phyloP scores from a whole-genome alignment of 345 rosid species.

The Lepidium sativum region DNA sequence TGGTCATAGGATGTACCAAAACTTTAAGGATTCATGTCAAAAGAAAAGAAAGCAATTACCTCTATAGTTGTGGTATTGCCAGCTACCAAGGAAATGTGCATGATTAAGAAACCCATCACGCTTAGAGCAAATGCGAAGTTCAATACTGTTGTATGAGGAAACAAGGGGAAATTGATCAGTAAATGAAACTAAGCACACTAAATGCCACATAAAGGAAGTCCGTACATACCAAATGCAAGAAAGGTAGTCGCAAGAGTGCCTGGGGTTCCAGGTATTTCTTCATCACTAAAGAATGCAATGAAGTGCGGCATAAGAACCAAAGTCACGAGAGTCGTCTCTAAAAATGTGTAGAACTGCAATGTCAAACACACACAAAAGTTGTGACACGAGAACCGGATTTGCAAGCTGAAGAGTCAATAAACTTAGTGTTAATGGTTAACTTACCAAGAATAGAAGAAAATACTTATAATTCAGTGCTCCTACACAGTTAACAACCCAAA shows the following conservation, averaged over 20 bases:
- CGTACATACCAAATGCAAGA: slow-evolving; percentile 75
- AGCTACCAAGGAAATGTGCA: slow-evolving; percentile 82
- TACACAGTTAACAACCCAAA: slow-evolving; percentile 99
- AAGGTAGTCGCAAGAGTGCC: slow-evolving; percentile 95
- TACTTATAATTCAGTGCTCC: slow-evolving; percentile 95
- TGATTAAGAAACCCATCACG: slow-evolving; percentile 85
- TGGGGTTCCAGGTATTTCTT: slow-evolving; percentile 92
- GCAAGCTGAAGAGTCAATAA: background rate
- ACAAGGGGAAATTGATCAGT: background rate
- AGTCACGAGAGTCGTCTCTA: slow-evolving; percentile 92
- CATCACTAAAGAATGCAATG: slow-evolving; percentile 88
- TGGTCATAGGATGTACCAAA: background rate
- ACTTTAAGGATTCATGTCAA: background rate
- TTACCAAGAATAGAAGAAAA: slow-evolving; percentile 95
- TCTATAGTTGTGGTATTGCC: slow-evolving; percentile 94
- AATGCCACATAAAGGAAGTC: slow-evolving; percentile 1
- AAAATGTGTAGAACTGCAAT: slow-evolving; percentile 95
- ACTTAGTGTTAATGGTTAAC: slow-evolving; percentile 2
- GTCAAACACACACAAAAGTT: background rate
- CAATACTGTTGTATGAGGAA: slow-evolving; percentile 49
- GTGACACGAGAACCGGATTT: background rate
- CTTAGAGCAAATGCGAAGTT: slow-evolving; percentile 92
- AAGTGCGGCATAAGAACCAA: slow-evolving; percentile 81
- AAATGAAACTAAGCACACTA: background rate
- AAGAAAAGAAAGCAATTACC: slow-evolving; percentile 32